Conservation (phyloP, 2,329 filamentous ascomycete genomes). For the Fusarium buharicum region DNA sequence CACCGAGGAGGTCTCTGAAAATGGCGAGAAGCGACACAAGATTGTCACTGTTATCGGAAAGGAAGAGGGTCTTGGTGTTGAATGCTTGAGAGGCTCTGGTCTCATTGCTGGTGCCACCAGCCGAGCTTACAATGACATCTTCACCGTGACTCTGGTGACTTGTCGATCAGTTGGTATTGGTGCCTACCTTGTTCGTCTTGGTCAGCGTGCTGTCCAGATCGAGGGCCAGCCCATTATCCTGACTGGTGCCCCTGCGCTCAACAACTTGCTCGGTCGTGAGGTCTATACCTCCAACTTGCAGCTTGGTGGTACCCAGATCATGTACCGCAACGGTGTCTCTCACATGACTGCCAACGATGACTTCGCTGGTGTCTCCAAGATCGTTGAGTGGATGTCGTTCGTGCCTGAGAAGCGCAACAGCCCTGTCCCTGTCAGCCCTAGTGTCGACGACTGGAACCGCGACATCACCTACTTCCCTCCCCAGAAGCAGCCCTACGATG, state of each 20-base stretch:
- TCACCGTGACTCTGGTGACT: slow-evolving; percentile 96
- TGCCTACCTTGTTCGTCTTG: slow-evolving; percentile 97
- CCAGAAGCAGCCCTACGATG: slow-evolving; percentile 88
- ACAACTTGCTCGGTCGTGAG: slow-evolving; percentile 97
- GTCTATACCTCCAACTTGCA: slow-evolving; percentile 99
- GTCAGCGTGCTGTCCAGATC: slow-evolving; percentile 98
- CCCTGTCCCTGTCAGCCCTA: slow-evolving; percentile 91
- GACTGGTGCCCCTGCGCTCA: slow-evolving; percentile 95
- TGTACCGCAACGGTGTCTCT: slow-evolving; percentile 99
- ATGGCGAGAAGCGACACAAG: slow-evolving; percentile 91
- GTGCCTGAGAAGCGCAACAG: slow-evolving; percentile 95
- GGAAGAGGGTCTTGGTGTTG: slow-evolving; percentile 96
- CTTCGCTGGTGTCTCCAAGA: slow-evolving; percentile 97
- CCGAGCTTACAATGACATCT: slow-evolving; percentile 97
- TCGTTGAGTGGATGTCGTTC: slow-evolving; percentile 97
- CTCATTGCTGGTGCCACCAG: slow-evolving; percentile 98
- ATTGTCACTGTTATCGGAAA: slow-evolving; percentile 93
- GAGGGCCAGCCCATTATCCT: slow-evolving; percentile 99
- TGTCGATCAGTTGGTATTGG: slow-evolving; percentile 99
- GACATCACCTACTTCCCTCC: slow-evolving; percentile 86
- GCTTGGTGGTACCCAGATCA: slow-evolving; percentile 99
- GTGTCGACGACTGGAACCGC: slow-evolving; percentile 89
- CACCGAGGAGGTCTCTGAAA: slow-evolving; percentile 86
- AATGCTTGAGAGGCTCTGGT: slow-evolving; percentile 96
- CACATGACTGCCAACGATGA: slow-evolving; percentile 98